These are phyloP conservation scores for Beta vulgaris DNA, from an alignment of 148 eudicot genomes.

Conservation along the genomic window DNA sequence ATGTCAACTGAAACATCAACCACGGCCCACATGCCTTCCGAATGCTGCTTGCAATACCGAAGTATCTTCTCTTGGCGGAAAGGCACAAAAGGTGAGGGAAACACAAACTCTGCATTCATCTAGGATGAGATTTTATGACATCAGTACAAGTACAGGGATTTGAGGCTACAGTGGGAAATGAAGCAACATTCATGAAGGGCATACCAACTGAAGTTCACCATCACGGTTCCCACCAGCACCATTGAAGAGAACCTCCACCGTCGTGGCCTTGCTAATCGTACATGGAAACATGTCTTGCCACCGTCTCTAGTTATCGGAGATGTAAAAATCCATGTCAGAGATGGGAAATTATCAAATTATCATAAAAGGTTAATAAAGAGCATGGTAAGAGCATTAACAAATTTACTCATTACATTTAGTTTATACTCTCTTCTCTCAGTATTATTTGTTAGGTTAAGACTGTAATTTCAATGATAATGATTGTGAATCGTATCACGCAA, in stretches of 20 bases:
- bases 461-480: too few species aligned
- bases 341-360: not conserved
- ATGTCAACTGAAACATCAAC: constrained; percentile 73
- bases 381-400: not conserved
- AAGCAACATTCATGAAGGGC: constrained; percentile 2
- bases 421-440: too few species aligned
- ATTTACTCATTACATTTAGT: too few species aligned
- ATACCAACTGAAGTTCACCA: constrained; percentile 76
- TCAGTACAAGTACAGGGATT: not conserved
- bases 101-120: constrained; percentile 43
- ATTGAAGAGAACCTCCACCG: constrained; percentile 41
- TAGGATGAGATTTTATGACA: constrained; percentile 10
- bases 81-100: constrained; percentile 67
- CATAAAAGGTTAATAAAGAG: not conserved
- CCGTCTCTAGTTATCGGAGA: constrained; percentile 37
- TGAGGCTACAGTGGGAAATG: not conserved
- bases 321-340: not conserved
- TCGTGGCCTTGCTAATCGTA: constrained; percentile 46
- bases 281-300: constrained; percentile 72
- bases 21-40: constrained; percentile 65
- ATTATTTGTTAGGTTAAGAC: too few species aligned
- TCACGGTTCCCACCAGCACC: constrained; percentile 53
- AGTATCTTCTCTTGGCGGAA: constrained; percentile 62
- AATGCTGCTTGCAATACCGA: constrained; percentile 66
- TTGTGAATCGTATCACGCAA: too few species aligned